Base-by-base conservation (phyloP, 1,284 basidiomycete genomes). In the Fomitiporia mediterranea region DNA sequence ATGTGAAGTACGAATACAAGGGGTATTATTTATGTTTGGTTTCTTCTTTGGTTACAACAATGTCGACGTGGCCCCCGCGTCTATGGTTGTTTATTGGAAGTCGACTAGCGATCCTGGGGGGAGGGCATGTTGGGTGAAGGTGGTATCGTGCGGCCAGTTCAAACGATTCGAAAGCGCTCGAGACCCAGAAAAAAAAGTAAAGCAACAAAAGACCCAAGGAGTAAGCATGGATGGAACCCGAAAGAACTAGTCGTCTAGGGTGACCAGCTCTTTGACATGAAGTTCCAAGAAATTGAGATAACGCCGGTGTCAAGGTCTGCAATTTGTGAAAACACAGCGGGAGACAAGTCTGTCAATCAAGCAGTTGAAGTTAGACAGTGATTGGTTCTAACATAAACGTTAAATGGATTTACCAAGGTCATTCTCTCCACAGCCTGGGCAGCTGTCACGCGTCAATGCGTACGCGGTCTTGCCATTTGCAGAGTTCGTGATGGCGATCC, bases 361-460 rank as follows among this genome's bases (percentile, higher is more conserved):
- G n/a, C n/a, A n/a, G 25, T 30, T 17, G 27, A 30, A 9, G 11
- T 46, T 28, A 6, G 23, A 30, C 3, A 25, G 39, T 30, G 23
- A 25, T 44, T 23, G 17, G 28, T 30, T 27, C 30, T 15, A 27
- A 17, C 30, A 21, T 9, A 15, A 4, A 42, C 4, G 23, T 38
- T 13, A 43, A 19, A 21, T 7, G 7, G 23, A 9, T 21, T 43
- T 58, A 74, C 72, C 72, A 54, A 74, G 64, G 61, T 70, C 70
- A 53, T 50, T 49, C 11, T 62, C 42, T 32, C 65, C 66, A 62
- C 72, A 74, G 51, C 69, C 65, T 11, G 66, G 66, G 66, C 73
- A 74, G 54, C 63, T 60, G 61, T 74, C 73, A 42, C 67, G 67
- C 50, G 70, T 66, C 52, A 60, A 51, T 46, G 66, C 73, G 51